These are phyloP conservation scores for Lolium perenne DNA, from an alignment of 176 grass and related monocot species.

Conservation along the genomic window DNA sequence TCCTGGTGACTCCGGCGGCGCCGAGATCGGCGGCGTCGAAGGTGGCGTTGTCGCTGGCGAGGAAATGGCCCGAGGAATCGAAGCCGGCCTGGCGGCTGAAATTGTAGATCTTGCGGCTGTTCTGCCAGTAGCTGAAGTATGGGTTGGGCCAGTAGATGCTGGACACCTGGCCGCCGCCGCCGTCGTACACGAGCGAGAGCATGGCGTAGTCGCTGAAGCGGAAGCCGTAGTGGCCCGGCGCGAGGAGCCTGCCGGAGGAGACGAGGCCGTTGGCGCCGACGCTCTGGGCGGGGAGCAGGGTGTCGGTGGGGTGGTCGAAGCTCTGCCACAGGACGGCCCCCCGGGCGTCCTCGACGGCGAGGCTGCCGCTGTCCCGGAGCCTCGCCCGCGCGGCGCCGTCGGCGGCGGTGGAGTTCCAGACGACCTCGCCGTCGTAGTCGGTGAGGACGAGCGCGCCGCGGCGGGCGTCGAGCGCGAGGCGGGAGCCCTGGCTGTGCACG, in stretches of 20 bases:
- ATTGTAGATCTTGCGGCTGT: conserved; percentile 62
- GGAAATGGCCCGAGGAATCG: conserved; percentile 54
- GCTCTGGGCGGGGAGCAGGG: conserved; percentile 55
- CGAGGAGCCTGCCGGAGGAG: conserved; percentile 34
- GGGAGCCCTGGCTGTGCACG: conserved; percentile 25
- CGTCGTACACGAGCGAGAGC: conserved; percentile 60
- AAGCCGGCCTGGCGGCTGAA: conserved; percentile 49
- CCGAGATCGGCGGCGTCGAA: conserved; percentile 58
- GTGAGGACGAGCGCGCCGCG: conserved; percentile 48
- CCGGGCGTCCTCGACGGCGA: conserved; percentile 24
- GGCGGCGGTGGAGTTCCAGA: conserved; percentile 53
- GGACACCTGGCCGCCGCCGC: conserved; percentile 39
- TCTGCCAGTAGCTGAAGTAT: conserved; percentile 41
- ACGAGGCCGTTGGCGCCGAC: conserved; percentile 36
- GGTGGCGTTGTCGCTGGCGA: conserved; percentile 54
- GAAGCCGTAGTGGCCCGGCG: conserved; percentile 39
- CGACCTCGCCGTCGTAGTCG: conserved; percentile 43
- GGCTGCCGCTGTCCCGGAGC: conserved; percentile 45
- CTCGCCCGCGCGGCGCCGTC: neutral
- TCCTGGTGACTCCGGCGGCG: conserved; percentile 33
- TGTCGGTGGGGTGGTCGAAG: conserved; percentile 64
- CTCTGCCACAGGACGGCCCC: conserved; percentile 53
- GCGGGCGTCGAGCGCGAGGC: conserved; percentile 23
- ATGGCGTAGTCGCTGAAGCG: conserved; percentile 66
- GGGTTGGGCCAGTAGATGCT: conserved; percentile 74